phyloP scores from a whole-genome alignment of 108 stramenopile species.

The Cyclostephanos tholiformis region DNA sequence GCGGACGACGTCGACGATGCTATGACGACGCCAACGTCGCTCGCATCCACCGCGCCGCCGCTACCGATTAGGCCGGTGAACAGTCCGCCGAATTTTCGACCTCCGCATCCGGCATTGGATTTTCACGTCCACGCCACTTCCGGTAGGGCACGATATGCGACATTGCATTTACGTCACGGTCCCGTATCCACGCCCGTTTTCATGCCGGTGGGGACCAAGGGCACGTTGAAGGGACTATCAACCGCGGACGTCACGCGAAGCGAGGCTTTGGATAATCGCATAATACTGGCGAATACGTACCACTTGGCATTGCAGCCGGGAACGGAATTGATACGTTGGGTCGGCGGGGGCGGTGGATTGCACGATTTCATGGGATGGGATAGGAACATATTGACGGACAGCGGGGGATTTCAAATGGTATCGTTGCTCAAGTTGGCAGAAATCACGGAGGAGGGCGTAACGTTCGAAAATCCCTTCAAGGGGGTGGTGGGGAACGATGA shows the following conservation, averaged over 20 bases:
- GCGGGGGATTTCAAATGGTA: constrained; percentile 99
- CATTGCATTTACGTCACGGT: constrained; percentile 78
- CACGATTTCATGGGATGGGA: constrained; percentile 92
- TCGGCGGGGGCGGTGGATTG: constrained; percentile 76
- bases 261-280: constrained; percentile 69
- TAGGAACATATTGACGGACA: constrained; percentile 89
- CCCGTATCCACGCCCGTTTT: constrained; percentile 93
- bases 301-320: constrained; percentile 95
- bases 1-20: too few species aligned
- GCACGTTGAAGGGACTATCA: constrained; percentile 91
- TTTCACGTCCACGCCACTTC: constrained; percentile 72
- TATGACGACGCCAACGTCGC: too few species aligned
- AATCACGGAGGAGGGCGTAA: constrained; percentile 96
- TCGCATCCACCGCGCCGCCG: constrained; percentile 51
- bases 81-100: constrained; percentile 50
- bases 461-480: constrained; percentile 88
- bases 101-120: constrained; percentile 58
- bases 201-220: constrained; percentile 99
- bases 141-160: constrained; percentile 73
- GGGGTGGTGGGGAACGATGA: background rate
- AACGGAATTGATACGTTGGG: constrained; percentile 79
- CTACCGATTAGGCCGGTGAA: constrained; percentile 58
- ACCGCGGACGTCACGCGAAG: constrained; percentile 68
- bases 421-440: constrained; percentile 88
- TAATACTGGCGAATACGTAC: constrained; percentile 97